Percentiles rank a stretch among this genome's conserved stretches.
These are phyloP conservation scores for Fusarium acutatum DNA, from an alignment of 2,329 filamentous ascomycete genomes.

Conservation along the genomic window DNA sequence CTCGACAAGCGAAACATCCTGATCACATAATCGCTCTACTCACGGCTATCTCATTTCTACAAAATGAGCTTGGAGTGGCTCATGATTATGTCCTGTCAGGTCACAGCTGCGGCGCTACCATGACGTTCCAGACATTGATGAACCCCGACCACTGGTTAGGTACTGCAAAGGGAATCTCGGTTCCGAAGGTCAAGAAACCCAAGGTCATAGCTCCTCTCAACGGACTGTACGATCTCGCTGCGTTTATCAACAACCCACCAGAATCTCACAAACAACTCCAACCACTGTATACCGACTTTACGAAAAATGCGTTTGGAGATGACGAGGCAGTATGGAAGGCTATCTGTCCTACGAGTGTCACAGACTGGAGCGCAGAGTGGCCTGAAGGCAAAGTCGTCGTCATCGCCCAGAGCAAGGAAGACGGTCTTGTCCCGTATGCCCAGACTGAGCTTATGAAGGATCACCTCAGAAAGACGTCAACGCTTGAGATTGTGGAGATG, in stretches of 20 bases:
- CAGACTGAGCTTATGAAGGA: not conserved
- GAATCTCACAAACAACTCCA: not conserved
- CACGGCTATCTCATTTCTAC: not conserved
- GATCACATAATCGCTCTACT: not conserved
- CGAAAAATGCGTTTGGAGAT: not conserved
- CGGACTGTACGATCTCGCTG: not conserved
- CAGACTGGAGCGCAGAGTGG: not conserved
- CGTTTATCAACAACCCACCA: not conserved
- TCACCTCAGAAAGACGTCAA: fast-evolving
- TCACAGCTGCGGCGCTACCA: not conserved
- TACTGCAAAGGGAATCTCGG: fast-evolving
- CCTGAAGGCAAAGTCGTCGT: not conserved
- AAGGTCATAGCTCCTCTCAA: not conserved
- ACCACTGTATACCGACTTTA: not conserved
- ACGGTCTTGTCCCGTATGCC: not conserved
- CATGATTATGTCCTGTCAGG: not conserved
- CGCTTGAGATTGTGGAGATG: not conserved
- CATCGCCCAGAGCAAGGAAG: not conserved
- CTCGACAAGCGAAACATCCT: not conserved
- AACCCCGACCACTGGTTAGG: not conserved
- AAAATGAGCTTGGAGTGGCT: not conserved
- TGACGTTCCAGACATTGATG: not conserved
- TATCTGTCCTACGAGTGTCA: not conserved
- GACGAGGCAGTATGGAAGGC: not conserved
- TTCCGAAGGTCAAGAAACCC: not conserved